A percentile compares a stretch with the other conserved stretches of the same genome.
phyloP scores from a whole-genome alignment of 1,139 yeast genomes.

The Blastobotrys malaysiensis region DNA sequence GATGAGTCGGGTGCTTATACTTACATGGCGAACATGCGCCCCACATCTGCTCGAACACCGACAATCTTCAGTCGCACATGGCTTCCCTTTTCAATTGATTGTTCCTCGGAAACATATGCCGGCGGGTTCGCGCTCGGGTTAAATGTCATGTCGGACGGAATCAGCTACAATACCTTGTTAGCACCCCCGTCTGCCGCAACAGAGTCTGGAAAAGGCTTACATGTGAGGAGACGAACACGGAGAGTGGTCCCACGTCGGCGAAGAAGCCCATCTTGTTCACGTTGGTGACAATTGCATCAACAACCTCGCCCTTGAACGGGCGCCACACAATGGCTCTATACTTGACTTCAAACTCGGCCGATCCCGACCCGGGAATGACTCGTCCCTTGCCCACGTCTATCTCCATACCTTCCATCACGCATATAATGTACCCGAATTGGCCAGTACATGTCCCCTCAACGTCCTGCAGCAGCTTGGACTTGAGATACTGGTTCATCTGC shows the following conservation, averaged over 20 bases:
- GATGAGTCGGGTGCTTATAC: conserved; percentile 15
- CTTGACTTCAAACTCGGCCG: conserved; percentile 94
- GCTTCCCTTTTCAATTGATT: conserved; percentile 88
- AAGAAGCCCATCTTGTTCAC: conserved; percentile 96
- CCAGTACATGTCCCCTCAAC: conserved; percentile 99
- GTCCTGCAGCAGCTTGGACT: conserved; percentile 84
- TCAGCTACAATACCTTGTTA: conserved; percentile 39
- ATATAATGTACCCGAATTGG: conserved; percentile 94
- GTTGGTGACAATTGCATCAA: conserved; percentile 90
- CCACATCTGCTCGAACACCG: conserved; percentile 96
- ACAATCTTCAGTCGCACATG: conserved; percentile 91
- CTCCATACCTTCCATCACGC: conserved; percentile 91
- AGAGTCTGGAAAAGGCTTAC: conserved; percentile 20
- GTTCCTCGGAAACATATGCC: conserved; percentile 95
- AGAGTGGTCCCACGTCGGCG: conserved; percentile 96
- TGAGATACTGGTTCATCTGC: conserved; percentile 88
- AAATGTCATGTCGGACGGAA: conserved; percentile 89
- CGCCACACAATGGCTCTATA: conserved; percentile 97
- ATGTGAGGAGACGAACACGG: conserved; percentile 92
- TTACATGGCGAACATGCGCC: conserved; percentile 85
- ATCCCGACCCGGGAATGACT: conserved; percentile 83
- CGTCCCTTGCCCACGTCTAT: conserved; percentile 95
- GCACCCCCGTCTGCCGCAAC: neutral
- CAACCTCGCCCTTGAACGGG: conserved; percentile 98
- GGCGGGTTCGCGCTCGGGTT: conserved; percentile 98